These are phyloP conservation scores for Penicillium simplicissimum DNA, from an alignment of 495 filamentous ascomycete species.

Conservation along the genomic window DNA sequence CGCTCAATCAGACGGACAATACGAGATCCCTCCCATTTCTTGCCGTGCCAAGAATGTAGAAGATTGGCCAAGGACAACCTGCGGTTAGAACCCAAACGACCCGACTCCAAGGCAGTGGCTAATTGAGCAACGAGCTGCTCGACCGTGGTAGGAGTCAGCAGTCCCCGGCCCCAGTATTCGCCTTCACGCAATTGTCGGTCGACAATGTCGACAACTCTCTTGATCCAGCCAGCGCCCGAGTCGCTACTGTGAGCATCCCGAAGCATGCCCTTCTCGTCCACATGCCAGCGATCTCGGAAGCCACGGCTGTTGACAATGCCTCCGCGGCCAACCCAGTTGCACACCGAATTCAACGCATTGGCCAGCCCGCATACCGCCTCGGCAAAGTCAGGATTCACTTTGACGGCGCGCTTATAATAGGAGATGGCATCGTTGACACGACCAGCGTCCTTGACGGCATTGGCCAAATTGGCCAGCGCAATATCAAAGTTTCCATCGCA, in stretches of 20 bases:
- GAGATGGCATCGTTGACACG: constrained; percentile 86
- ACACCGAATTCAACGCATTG: constrained; percentile 95
- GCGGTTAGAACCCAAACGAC: constrained; percentile 32
- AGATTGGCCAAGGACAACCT: constrained; percentile 40
- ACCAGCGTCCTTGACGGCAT: constrained; percentile 97
- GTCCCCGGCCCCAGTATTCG: constrained; percentile 79
- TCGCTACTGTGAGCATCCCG: constrained; percentile 66
- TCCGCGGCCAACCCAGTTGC: constrained; percentile 89
- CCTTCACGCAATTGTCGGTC: constrained; percentile 88
- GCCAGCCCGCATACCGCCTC: constrained; percentile 96
- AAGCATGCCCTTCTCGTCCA: constrained; percentile 83
- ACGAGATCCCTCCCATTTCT: constrained; percentile 85
- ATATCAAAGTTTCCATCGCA: constrained; percentile 96
- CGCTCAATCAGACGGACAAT: constrained; percentile 86
- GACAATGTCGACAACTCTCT: constrained; percentile 92
- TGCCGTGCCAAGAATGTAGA: constrained; percentile 70
- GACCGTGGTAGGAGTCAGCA: constrained; percentile 57
- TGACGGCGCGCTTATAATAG: constrained; percentile 90
- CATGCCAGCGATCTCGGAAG: constrained; percentile 88
- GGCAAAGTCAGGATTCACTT: constrained; percentile 90
- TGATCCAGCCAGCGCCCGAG: constrained; percentile 79
- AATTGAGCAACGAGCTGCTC: constrained; percentile 54
- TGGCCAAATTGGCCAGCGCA: constrained; percentile 93
- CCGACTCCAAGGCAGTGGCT: constrained; percentile 33
- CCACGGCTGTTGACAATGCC: constrained; percentile 73